phyloP scores from a whole-genome alignment of 768 basidiomycete genomes.

The Rubroboletus satanas region DNA sequence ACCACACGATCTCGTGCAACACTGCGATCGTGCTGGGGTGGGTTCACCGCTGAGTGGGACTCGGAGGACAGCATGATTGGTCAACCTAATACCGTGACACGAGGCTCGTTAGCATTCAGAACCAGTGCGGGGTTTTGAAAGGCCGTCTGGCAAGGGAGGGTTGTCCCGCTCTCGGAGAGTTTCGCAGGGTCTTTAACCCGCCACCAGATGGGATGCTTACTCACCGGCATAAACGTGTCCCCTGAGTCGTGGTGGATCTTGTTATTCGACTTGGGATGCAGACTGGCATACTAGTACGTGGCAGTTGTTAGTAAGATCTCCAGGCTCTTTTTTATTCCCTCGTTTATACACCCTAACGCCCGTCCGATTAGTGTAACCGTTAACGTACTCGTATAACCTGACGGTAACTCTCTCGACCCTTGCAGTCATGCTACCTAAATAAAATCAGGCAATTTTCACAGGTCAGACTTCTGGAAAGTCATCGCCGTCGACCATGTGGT shows the following conservation, averaged over 20 bases:
- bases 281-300: conserved; percentile 1
- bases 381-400: background rate
- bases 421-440: too few species aligned
- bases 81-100: too few species aligned
- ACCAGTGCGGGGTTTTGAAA: conserved; percentile 2
- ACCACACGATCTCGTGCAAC: conserved; percentile 8
- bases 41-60: background rate
- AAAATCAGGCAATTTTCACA: background rate
- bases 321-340: too few species aligned
- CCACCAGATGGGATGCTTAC: conserved; percentile 1
- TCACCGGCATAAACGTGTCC: conserved; percentile 4
- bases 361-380: background rate
- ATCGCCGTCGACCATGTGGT: background rate
- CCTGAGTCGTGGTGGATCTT: background rate
- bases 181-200: conserved; percentile 6
- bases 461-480: background rate
- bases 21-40: background rate
- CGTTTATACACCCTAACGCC: too few species aligned
- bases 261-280: background rate
- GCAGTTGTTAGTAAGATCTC: background rate
- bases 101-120: background rate
- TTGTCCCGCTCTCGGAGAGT: background rate
- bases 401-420: background rate
- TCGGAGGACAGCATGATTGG: background rate
- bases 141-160: background rate